phyloP scores from a whole-genome alignment of 2,329 filamentous ascomycete genomes.

The Arthrobotrys sinensis region DNA sequence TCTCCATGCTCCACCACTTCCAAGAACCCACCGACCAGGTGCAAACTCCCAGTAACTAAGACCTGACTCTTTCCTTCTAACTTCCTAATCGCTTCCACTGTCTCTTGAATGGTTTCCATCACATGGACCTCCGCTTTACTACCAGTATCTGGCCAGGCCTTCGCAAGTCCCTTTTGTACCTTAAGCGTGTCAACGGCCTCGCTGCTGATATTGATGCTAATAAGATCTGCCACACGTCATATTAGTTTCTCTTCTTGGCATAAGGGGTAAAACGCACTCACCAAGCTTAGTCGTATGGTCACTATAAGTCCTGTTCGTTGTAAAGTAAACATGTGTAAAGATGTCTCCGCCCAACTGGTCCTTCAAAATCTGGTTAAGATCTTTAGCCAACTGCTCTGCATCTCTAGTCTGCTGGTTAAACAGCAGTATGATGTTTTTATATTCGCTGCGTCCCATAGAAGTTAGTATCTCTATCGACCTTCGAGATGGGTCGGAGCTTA shows the following conservation, averaged over 20 bases:
- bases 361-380: constrained; percentile 72
- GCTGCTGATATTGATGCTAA: constrained; percentile 75
- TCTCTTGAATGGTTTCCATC: constrained; percentile 78
- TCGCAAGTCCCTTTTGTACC: constrained; percentile 79
- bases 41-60: constrained; percentile 85
- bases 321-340: constrained; percentile 85
- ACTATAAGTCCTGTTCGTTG: constrained; percentile 78
- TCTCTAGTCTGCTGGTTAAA: constrained; percentile 96
- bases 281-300: constrained; percentile 69
- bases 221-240: constrained; percentile 70
- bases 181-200: constrained; percentile 74
- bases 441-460: constrained; percentile 2
- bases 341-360: constrained; percentile 65
- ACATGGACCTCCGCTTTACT: constrained; percentile 72
- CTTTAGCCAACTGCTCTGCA: constrained; percentile 76
- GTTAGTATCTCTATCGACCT: not conserved
- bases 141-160: constrained; percentile 74
- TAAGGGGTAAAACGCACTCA: constrained; percentile 67
- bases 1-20: constrained; percentile 75
- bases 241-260: not conserved
- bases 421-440: constrained; percentile 74
- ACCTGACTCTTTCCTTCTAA: constrained; percentile 72
- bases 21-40: constrained; percentile 84
- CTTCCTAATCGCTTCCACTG: constrained; percentile 74
- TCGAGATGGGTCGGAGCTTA: not conserved